Evolutionary conservation across 2,329 filamentous ascomycete species (phyloP), one percentile per base, ranked within the genome.

Genomic region (Mycocentrospora acerina): DNA sequence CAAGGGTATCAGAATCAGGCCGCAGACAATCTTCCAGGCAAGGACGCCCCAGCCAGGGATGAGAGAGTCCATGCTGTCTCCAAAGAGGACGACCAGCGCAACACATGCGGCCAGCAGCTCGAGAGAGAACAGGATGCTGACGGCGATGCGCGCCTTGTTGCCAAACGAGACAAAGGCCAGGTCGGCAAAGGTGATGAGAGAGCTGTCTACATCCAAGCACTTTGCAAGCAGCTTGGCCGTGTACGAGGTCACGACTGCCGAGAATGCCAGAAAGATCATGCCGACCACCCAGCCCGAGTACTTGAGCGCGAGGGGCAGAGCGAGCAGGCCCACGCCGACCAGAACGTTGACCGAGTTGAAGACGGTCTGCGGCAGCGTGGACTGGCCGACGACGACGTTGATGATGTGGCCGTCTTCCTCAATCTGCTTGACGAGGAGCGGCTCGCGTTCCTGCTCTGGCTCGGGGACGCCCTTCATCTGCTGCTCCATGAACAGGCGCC

Each of bases 271-370:
- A 49, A 93, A 85, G 28, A 77, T 47, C 58, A 95, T 76, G 35
- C 93, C 93, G 45, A 89, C 80, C 27, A 95, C 68, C 90, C 90
- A 95, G 33, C 90, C 91, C 10, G 88, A 83, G 65, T 95, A 90
- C 57, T 84, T 88, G 57, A 97, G 75, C 5, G 88, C 91, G 60
- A 97, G 78, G 5, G 91, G 93, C 37, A 98, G 73, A 66, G 88
- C 94, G 34, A 98, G 76, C 19, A 98, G 72, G 1, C 91, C 91
- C 19, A 98, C 85, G 12, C 90, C 90, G 45, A 96, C 91, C 42
- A 96, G 73, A 34, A 94, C 88, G 52, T 95, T 95, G 63, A 91
- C 91, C 3, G 89, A 94, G 69, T 98, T 98, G 75, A 97, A 95
- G 46, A 96, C 80, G 6, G 91, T 97, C 71, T 97, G 91, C 0